Evolutionary conservation across 352 stramenopile genomes (phyloP), one percentile per base, ranked within the genome.

Genomic region (Elongisporangium prolatum): DNA sequence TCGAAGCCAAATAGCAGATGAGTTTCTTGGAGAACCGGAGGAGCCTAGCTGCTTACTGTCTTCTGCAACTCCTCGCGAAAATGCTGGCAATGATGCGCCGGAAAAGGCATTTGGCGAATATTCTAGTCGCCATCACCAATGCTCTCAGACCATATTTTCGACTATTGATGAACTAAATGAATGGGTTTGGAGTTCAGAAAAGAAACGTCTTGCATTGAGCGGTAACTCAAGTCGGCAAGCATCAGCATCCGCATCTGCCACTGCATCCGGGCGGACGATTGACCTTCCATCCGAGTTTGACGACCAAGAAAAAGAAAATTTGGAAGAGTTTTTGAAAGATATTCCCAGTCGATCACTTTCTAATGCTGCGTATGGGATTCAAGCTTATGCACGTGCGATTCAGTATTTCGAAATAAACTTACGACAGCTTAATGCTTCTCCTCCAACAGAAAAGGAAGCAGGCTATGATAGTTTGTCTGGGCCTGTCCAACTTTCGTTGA

Each of bases 141-240:
- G 86, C 54, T 84, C 74, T 8, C 86, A 96, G 57, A 91, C 77
- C 0, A 88, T 96, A 59, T 90, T 96, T 50, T 88, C 84, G 11
- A 91, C 82, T 2, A 81, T 96, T 18, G 86, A 96, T 67, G 84
- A 94, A 48, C 61, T 96, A 8, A 96, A 93, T 59, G 84, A 96
- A 14, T 96, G 86, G 86, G 74, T 96, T 16, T 95, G 86, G 86
- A 86, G 63, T 37, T 90, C 64, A 50, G 84, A 93, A 54, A 91
- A 93, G 54, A 95, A 93, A 59, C 68, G 80, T 14, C 58, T 91
- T 6, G 74, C 73, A 14, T 56, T 86, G 4, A 93, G 81, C 60
- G 70, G 54, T 49, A 85, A 72, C 56, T 63, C 74, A 56, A 87
- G 72, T 59, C 21, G 60, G 18, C 59, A 66, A 51, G 54, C 40